A percentile compares a stretch with the other conserved stretches of the same genome.
phyloP scores from a whole-genome alignment of 805 yeast species.

The Ogataea corticis region DNA sequence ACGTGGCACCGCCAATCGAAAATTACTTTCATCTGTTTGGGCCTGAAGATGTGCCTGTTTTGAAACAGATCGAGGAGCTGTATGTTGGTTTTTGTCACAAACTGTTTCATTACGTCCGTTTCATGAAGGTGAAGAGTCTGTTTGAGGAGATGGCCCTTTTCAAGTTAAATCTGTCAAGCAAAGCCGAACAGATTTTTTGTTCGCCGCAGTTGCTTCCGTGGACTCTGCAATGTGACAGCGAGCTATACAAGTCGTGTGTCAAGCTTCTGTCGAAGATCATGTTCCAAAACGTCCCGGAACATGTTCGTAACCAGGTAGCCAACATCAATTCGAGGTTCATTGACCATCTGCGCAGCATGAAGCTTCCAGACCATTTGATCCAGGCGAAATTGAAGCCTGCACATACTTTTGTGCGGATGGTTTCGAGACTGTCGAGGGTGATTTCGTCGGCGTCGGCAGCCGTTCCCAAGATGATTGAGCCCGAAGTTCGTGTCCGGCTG shows the following conservation, averaged over 20 bases:
- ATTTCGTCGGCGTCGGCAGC: constrained; percentile 24
- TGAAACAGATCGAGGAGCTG: constrained; percentile 44
- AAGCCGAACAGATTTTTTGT: constrained; percentile 58
- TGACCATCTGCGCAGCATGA: constrained; percentile 42
- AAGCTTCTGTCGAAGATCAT: constrained; percentile 63
- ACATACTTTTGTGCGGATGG: constrained; percentile 18
- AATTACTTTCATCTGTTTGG: constrained; percentile 12
- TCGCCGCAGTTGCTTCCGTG: constrained; percentile 53
- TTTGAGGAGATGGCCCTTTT: constrained; percentile 52
- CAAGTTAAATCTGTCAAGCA: constrained; percentile 57
- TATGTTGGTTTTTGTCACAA: constrained; percentile 66
- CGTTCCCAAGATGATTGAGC: constrained; percentile 52
- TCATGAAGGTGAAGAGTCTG: constrained; percentile 63
- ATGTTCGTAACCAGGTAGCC: constrained; percentile 54
- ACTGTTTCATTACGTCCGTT: constrained; percentile 64
- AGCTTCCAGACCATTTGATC: constrained; percentile 52
- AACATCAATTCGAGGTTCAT: constrained; percentile 52
- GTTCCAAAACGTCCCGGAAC: constrained; percentile 57
- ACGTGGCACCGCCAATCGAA: constrained; percentile 17
- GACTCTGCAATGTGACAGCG: constrained; percentile 66
- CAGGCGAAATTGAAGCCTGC: constrained; percentile 56
- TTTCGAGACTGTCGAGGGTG: constrained; percentile 24
- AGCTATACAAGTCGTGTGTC: constrained; percentile 55
- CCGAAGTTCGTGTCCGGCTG: constrained; percentile 26
- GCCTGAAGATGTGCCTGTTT: constrained; percentile 9